Base-by-base conservation (phyloP, 2,329 filamentous ascomycete genomes). In the Aspergillus sp. region DNA sequence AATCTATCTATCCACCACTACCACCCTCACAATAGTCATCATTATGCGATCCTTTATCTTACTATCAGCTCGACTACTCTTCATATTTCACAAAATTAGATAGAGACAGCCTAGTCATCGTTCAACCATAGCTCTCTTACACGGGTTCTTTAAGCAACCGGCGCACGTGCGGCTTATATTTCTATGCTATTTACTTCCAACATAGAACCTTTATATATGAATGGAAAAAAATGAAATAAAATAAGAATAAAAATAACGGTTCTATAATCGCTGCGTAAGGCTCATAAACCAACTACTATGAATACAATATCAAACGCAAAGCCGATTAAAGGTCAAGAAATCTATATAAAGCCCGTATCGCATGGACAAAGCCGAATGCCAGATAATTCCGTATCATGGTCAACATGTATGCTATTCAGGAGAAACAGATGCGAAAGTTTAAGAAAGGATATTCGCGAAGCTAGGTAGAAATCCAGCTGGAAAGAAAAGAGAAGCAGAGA, bases 341-440 rank as follows among this genome's bases (percentile, higher is more conserved):
- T 55, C 52, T 58, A 55, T 55, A 55, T 7, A 55, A 8, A 39
- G 15, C 33, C n/a, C n/a, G 19, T 21, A 41, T 41, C 24, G 37
- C n/a, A 27, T 46, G n/a, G 50, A 39, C n/a, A 21, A 37, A 24
- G 11, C 21, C 15, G 8, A 44, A 31, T 35, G 24, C 14, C 9
- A 48, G 47, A 47, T 40, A 48, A 47, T 40, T 31, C 56, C 33
- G n/a, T 31, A 47, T 48, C 50, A 53, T 52, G 35, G 15, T 24
- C 43, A 53, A 48, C 17, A 57, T 44, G 43, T 35, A 39, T 33
- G 49, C 37, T 49, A 40, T 33, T 39, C 33, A 35, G 33, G 53
- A 43, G 12, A 51, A 37, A 4, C 33, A 37, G 35, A 55, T 27
- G n/a, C 21, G 37, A n/a, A 31, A 31, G 27, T 31, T 31, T 9